A percentile compares a stretch with the other conserved stretches of the same genome.
Conservation (phyloP, 257 asterid species). For the Orobanche coerulescens region DNA sequence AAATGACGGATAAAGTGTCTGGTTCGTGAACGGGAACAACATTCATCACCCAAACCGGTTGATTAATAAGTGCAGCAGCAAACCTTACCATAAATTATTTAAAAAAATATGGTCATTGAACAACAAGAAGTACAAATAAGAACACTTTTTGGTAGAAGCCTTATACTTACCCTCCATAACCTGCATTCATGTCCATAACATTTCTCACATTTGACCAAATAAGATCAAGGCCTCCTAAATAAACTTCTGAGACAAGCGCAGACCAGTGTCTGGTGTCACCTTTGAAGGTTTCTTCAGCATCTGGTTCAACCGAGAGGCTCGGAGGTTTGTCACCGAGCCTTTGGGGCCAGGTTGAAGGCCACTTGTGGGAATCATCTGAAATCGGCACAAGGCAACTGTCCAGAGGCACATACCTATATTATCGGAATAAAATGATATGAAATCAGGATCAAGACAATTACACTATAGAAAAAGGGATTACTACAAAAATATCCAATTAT, state of each 20-base stretch:
- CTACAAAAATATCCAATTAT: not conserved
- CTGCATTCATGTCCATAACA: slow-evolving; percentile 93
- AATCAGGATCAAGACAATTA: slow-evolving; percentile 7
- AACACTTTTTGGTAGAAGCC: not conserved
- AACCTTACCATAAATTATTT: slow-evolving; percentile 33
- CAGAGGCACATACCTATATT: slow-evolving; percentile 71
- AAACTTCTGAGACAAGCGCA: slow-evolving; percentile 70
- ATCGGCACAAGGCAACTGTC: slow-evolving; percentile 67
- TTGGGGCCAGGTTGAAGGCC: slow-evolving; percentile 92
- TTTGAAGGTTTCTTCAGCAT: slow-evolving; percentile 53
- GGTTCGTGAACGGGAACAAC: slow-evolving; percentile 65
- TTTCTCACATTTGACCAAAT: slow-evolving; percentile 75
- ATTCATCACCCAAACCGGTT: slow-evolving; percentile 84
- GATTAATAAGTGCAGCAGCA: slow-evolving; percentile 70
- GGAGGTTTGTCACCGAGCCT: slow-evolving; percentile 64
- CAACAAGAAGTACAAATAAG: not conserved
- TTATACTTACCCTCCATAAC: slow-evolving; percentile 85
- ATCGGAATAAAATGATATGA: slow-evolving; percentile 22
- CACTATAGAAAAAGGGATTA: not conserved
- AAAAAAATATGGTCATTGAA: not conserved
- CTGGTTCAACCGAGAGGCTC: slow-evolving; percentile 42
- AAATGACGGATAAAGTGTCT: slow-evolving; percentile 65
- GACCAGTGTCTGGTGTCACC: slow-evolving; percentile 81
- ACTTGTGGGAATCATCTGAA: slow-evolving; percentile 30
- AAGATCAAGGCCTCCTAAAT: slow-evolving; percentile 54